These are phyloP conservation scores for Jaltomata sinuosa DNA, from an alignment of 257 asterid species.

Conservation along the genomic window DNA sequence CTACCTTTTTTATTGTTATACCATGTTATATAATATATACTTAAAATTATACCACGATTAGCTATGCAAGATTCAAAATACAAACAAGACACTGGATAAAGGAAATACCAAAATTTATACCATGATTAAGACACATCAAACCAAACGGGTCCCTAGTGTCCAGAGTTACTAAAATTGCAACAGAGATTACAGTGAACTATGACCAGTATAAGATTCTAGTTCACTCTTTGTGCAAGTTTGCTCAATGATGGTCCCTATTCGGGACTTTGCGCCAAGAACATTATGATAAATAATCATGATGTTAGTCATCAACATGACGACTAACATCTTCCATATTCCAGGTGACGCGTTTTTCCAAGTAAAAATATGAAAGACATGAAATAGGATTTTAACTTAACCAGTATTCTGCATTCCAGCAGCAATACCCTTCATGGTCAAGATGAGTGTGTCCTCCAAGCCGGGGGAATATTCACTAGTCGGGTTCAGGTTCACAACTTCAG, in stretches of 20 bases:
- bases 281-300: neutral
- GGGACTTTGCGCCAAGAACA: neutral
- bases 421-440: slow-evolving; percentile 51
- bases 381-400: slow-evolving; percentile 18
- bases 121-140: neutral
- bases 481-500: slow-evolving; percentile 29
- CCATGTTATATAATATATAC: too few relatives aligned
- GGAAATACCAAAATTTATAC: neutral
- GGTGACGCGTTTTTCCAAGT: neutral
- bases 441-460: slow-evolving; percentile 45
- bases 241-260: neutral
- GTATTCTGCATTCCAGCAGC: slow-evolving; percentile 60
- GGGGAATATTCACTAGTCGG: slow-evolving; percentile 47
- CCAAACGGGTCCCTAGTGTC: neutral
- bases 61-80: neutral
- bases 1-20: too few relatives aligned
- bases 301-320: neutral
- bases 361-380: neutral
- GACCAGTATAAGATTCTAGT: neutral
- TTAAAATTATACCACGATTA: neutral
- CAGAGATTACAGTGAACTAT: neutral
- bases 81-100: neutral
- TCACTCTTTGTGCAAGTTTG: neutral
- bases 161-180: neutral
- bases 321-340: neutral